Base-by-base conservation (phyloP, 352 stramenopile genomes). In the Globisporangium lucens region DNA sequence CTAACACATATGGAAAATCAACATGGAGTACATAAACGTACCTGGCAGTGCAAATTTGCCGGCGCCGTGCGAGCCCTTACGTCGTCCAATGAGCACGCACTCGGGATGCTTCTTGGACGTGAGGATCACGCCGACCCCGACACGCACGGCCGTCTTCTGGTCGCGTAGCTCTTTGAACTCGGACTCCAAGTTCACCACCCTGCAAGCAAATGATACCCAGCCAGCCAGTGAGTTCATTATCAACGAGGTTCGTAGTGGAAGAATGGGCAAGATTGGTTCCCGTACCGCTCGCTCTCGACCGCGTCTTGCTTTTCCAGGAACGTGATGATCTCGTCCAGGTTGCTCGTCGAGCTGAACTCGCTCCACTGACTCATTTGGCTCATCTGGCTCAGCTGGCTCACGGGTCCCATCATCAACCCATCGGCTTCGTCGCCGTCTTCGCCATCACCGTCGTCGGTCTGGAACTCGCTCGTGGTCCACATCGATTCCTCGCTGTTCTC, bases 311-410 rank as follows among this genome's bases (percentile, higher is more conserved):
- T 85, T 61, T 95, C 87, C 3, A 95, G 69, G 62, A 93, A 95
- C 61, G 72, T 91, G 67, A 95, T 90, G 68, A 95, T 93, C 56
- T 90, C 85, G 71, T 93, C 87, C 61, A 95, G 70, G 51, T 95
- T 90, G 49, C 85, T 92, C 51, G 86, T 94, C 36, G 79, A 90
- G 74, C 82, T 93, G 51, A 94, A 75, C 70, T 93, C 84, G 62
- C 87, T 93, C 82, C 83, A 89, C 59, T 95, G 83, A 58, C 87
- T 95, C 53, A 90, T 70, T 66, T 91, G 79, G 60, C 81, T 90
- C 47, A 90, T 69, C 66, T 91, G 80, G 64, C 81, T 91, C 63
- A 91, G 57, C 61, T 92, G 82, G 64, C 82, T 92, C 56, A 89
- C 75, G 30, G 78, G 83, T 47, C 86, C 83, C 29, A 87, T 75